Conservation (phyloP, 2,329 filamentous ascomycete genomes). For the Neonectria magnoliae region DNA sequence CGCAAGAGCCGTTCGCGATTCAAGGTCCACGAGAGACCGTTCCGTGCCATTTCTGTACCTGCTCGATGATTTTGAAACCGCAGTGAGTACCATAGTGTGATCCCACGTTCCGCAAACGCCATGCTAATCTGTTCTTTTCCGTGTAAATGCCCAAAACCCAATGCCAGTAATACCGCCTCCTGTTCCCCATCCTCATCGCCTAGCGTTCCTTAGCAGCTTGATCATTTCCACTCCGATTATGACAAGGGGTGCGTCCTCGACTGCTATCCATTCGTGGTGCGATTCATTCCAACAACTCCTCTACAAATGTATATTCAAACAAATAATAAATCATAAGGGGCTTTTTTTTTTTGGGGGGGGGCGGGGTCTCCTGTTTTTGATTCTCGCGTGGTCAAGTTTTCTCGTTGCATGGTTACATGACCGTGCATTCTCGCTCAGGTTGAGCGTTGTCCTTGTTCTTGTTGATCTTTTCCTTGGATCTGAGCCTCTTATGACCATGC, state of each 20-base stretch:
- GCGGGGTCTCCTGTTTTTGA: not conserved
- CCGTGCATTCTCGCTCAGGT: conserved; percentile 58
- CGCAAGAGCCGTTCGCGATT: not conserved
- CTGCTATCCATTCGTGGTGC: not conserved
- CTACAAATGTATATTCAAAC: conserved; percentile 29
- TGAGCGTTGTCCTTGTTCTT: conserved; percentile 50
- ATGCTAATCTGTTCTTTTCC: conserved; percentile 20
- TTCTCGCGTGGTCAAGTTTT: conserved; percentile 1
- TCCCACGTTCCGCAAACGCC: conserved; percentile 15
- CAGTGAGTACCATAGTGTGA: not conserved
- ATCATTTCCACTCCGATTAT: not conserved
- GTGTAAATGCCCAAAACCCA: conserved; percentile 16
- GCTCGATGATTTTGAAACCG: not conserved
- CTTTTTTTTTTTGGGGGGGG: not conserved
- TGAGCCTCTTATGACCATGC: conserved; percentile 49
- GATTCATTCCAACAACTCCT: conserved; percentile 20
- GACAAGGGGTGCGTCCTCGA: not conserved
- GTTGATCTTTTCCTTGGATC: conserved; percentile 53
- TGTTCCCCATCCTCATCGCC: not conserved
- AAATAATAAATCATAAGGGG: not conserved
- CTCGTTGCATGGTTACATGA: conserved; percentile 53
- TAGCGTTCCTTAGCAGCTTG: not conserved
- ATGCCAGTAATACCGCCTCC: conserved; percentile 7
- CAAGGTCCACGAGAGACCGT: not conserved
- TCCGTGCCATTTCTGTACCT: not conserved